Percentiles rank a stretch among this genome's conserved stretches.
These are phyloP conservation scores for Pseudogymnoascus sp. DNA, from an alignment of 2,329 filamentous ascomycete species.

Conservation along the genomic window DNA sequence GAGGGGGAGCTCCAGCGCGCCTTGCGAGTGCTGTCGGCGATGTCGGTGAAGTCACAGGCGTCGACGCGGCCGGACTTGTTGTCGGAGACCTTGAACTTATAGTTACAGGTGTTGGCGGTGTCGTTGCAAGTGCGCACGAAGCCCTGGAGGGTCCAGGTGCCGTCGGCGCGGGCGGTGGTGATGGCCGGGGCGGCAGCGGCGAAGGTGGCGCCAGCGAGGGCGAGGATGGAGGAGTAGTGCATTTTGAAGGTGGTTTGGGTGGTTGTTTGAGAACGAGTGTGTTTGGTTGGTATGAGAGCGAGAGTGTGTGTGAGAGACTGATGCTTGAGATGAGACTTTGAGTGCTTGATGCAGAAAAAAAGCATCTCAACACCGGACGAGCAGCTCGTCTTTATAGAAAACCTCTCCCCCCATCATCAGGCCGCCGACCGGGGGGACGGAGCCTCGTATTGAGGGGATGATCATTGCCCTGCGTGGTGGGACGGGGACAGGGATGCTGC, in stretches of 20 bases:
- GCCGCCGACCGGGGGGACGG: no score
- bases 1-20: constrained; percentile 1
- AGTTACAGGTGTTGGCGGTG: constrained; percentile 4
- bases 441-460: neutral
- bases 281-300: no score
- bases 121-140: constrained; percentile 12
- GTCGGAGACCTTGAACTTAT: neutral
- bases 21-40: neutral
- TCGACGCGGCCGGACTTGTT: neutral
- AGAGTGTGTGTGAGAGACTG: neutral
- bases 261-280: neutral
- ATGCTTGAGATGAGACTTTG: neutral
- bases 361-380: neutral
- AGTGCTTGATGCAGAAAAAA: neutral
- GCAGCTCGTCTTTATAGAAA: neutral
- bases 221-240: constrained; percentile 6
- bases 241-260: neutral
- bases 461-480: neutral
- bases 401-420: neutral
- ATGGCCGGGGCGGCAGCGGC: neutral
- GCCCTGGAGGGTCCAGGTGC: constrained; percentile 9
- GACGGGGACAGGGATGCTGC: neutral
- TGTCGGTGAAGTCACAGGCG: neutral
- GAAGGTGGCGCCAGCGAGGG: neutral
- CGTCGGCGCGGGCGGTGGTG: neutral